Conservation (phyloP, 345 rosid genomes). For the Camelina laxa region DNA sequence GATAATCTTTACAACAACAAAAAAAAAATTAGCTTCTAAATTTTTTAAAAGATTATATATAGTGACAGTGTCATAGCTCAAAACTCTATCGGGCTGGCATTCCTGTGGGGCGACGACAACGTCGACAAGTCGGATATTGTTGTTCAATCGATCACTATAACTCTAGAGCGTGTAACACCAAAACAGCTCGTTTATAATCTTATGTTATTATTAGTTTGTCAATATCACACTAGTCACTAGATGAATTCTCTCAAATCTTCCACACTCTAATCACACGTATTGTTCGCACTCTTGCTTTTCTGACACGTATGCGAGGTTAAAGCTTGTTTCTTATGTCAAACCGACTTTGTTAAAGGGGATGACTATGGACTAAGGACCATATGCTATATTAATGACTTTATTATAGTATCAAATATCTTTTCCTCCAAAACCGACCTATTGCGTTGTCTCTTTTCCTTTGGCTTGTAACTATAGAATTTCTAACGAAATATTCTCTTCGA, state of each 20-base stretch:
- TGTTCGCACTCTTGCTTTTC: slow-evolving; percentile 14
- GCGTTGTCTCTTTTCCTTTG: slow-evolving; percentile 17
- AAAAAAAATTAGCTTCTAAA: neutral
- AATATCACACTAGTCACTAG: neutral
- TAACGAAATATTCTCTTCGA: slow-evolving; percentile 7
- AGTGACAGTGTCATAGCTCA: neutral
- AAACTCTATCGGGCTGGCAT: neutral
- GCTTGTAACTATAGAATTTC: slow-evolving; percentile 16
- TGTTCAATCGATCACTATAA: neutral
- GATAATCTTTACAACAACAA: neutral
- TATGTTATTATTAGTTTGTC: slow-evolving; percentile 13
- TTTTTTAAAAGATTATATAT: neutral
- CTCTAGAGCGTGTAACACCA: neutral
- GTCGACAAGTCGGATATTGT: neutral
- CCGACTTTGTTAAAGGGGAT: slow-evolving; percentile 32
- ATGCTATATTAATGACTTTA: slow-evolving; percentile 5
- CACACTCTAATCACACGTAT: slow-evolving; percentile 10
- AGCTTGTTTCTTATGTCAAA: neutral
- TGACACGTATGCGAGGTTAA: slow-evolving; percentile 32
- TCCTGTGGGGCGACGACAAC: neutral
- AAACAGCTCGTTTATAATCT: neutral
- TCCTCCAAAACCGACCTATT: slow-evolving; percentile 14
- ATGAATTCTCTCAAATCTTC: slow-evolving; percentile 12
- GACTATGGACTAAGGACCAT: slow-evolving; percentile 27
- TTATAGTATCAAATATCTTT: slow-evolving; percentile 2